These are phyloP conservation scores for Paraconiothyrium sp. DNA, from an alignment of 2,329 filamentous ascomycete genomes.

Conservation along the genomic window DNA sequence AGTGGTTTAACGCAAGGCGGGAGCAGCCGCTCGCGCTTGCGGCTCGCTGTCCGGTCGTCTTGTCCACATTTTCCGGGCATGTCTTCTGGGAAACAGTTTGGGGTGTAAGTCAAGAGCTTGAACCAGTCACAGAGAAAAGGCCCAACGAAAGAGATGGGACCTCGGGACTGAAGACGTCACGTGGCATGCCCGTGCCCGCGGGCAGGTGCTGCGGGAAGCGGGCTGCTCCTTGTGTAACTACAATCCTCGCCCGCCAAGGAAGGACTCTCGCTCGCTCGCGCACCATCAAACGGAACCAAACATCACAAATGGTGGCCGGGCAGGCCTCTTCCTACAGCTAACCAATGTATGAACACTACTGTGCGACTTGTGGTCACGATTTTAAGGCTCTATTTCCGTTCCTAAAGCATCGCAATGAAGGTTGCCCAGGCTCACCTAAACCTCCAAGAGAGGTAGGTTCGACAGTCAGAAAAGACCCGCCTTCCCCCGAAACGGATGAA, in stretches of 20 bases:
- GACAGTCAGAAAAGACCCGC: too few species aligned
- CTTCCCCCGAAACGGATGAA: too few species aligned
- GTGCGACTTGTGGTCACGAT: not conserved
- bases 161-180: not conserved
- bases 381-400: not conserved
- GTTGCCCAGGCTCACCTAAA: not conserved
- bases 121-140: not conserved
- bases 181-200: not conserved
- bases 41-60: not conserved
- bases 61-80: not conserved
- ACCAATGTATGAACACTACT: not conserved
- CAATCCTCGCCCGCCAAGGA: not conserved
- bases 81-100: fast-evolving
- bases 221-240: too few species aligned
- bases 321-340: not conserved
- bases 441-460: too few species aligned
- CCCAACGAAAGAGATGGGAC: not conserved
- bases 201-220: too few species aligned
- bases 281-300: not conserved
- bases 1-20: not conserved
- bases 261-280: not conserved
- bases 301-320: not conserved
- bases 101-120: not conserved
- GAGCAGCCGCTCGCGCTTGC: not conserved
- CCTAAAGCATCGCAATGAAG: not conserved